Evolutionary conservation across 306 rosid genomes (phyloP), one percentile per base, ranked within the genome.

Genomic region (Echinosophora koreensis): DNA sequence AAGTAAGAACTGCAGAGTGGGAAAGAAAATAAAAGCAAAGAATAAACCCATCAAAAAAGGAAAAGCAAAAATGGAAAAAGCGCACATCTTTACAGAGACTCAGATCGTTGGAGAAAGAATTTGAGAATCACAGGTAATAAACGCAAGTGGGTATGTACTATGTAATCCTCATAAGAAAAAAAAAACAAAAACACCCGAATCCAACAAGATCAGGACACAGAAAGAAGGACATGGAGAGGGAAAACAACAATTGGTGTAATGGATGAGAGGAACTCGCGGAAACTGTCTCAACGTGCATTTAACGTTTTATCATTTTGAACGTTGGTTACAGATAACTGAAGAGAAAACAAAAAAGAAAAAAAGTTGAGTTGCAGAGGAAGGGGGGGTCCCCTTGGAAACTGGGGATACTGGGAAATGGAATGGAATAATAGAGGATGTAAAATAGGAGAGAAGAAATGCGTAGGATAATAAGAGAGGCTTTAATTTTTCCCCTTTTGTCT

Each of bases 21-120:
- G 77, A 76, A 76, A 78, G 65, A 81, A 76, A 82, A 81, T 84
- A 80, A 88, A 86, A 84, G 73, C 83, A 85, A 65, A 35, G 82
- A 85, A 80, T 69, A 89, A 87, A 76, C 84, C 85, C 81, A 44
- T 69, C 42, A 61, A 71, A 88, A 79, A 80, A 79, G 77, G 55
- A 49, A 84, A 69, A 81, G 68, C 62, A 14, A 70, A 14, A 81
- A 82, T 28, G 0, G 1, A 56, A 77, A 82, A 79, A 89, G 80
- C 80, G 82, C 83, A 89, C 95, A 81, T 88, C 88, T 89, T 91
- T 86, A 81, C 86, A 89, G 86, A 85, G 87, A 74, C 86, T 71
- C 83, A 87, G 98, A 91, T 91, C 95, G 84, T 63, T 60, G 44
- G 57, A 37, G 69, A 81, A 82, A 38, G 78, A 86, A 77, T 64